Evolutionary conservation across 331 rosid genomes (phyloP).

Genomic region (Prunus yedoensis): DNA sequence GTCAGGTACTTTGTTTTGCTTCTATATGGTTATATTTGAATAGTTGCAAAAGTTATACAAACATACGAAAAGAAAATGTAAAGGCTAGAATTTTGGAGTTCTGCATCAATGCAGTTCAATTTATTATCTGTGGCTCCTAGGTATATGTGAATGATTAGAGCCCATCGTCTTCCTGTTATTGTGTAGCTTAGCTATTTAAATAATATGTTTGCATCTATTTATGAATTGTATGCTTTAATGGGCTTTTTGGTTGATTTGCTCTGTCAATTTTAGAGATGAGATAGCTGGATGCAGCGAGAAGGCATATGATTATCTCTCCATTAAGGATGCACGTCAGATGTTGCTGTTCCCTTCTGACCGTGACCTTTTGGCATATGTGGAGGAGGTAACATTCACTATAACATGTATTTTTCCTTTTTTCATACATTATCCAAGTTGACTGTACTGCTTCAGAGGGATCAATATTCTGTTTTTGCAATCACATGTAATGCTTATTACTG

Average conservation of each 20-base stretch:
- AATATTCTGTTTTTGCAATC: not conserved
- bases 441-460: not conserved
- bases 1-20: constrained; percentile 60
- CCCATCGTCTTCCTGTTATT: not conserved
- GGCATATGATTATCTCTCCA: constrained; percentile 86
- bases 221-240: not conserved
- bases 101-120: not conserved
- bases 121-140: not conserved
- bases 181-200: not conserved
- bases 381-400: constrained; percentile 49
- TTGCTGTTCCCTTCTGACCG: constrained; percentile 69
- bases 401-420: not conserved
- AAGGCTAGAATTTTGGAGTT: not conserved
- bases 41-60: not conserved
- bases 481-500: not conserved
- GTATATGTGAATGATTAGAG: not conserved
- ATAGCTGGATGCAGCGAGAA: constrained; percentile 98
- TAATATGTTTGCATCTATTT: not conserved
- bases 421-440: not conserved
- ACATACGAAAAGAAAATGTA: constrained; percentile 9
- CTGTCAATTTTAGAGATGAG: constrained; percentile 69
- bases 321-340: constrained; percentile 77
- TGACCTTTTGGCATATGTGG: constrained; percentile 65
- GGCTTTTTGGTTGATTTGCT: constrained; percentile 21
- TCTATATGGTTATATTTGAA: not conserved